These are phyloP conservation scores for Myxozyma nipponensis DNA, from an alignment of 805 yeast species.

Conservation along the genomic window DNA sequence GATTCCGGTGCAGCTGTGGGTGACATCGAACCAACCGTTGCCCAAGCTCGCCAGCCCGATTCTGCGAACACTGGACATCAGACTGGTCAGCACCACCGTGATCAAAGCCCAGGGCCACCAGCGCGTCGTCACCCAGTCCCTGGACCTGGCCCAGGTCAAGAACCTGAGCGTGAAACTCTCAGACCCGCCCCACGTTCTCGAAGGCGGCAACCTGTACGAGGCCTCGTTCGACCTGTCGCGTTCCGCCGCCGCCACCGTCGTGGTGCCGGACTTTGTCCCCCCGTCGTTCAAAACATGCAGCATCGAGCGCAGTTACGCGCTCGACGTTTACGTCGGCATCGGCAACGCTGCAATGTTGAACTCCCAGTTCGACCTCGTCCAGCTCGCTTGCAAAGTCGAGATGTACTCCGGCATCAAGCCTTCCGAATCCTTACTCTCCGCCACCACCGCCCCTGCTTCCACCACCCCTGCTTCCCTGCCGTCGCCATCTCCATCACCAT, in stretches of 20 bases:
- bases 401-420: constrained; percentile 25
- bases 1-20: constrained; percentile 28
- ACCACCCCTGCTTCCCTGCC: neutral
- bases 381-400: constrained; percentile 11
- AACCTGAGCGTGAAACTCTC: constrained; percentile 14
- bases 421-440: constrained; percentile 15
- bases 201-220: constrained; percentile 9
- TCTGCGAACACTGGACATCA: constrained; percentile 42
- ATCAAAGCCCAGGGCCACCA: constrained; percentile 33
- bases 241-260: constrained; percentile 2
- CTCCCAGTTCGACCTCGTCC: constrained; percentile 14
- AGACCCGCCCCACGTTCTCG: neutral
- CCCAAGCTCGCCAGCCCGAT: constrained; percentile 42
- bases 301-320: constrained; percentile 45
- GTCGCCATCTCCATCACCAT: constrained; percentile 1
- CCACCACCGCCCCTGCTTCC: neutral
- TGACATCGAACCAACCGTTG: constrained; percentile 1
- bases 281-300: constrained; percentile 59
- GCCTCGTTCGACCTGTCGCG: constrained; percentile 13
- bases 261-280: constrained; percentile 44
- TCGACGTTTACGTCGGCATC: constrained; percentile 40
- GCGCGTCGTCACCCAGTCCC: constrained; percentile 19
- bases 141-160: constrained; percentile 30
- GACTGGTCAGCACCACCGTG: constrained; percentile 34
- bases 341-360: constrained; percentile 1